phyloP scores from a whole-genome alignment of 805 yeast genomes.

The Peterozyma toletana region DNA sequence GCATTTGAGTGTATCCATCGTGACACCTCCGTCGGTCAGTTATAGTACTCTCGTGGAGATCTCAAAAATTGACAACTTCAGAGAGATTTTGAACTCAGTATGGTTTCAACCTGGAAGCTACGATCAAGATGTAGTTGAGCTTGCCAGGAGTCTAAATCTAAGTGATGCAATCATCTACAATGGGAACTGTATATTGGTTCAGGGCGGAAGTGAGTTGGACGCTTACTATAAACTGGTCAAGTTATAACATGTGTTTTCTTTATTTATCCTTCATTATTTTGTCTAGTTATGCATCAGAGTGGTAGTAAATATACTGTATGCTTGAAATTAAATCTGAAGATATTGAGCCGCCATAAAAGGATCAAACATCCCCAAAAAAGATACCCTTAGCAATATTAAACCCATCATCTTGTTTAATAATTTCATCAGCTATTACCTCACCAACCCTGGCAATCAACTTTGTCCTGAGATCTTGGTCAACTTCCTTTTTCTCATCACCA shows the following conservation, averaged over 20 bases:
- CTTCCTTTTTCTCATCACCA: conserved; percentile 22
- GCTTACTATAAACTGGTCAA: neutral
- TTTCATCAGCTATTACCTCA: conserved; percentile 39
- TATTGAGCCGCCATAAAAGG: conserved; percentile 14
- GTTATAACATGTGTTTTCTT: conserved; percentile 24
- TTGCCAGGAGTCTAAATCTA: conserved; percentile 23
- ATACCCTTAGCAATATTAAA: conserved; percentile 52
- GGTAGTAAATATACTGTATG: no score
- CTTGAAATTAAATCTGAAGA: no score
- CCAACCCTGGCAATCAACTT: conserved; percentile 60
- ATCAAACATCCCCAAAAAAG: conserved; percentile 57
- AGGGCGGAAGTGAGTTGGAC: conserved; percentile 45
- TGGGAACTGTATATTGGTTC: conserved; percentile 66
- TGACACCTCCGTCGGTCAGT: conserved; percentile 69
- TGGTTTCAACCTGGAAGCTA: conserved; percentile 88
- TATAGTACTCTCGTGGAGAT: conserved; percentile 24
- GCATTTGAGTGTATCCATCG: conserved; percentile 55
- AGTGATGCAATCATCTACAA: conserved; percentile 28
- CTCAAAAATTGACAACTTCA: conserved; percentile 25
- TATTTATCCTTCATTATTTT: conserved; percentile 47
- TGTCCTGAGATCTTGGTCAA: conserved; percentile 21
- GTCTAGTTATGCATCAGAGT: conserved; percentile 25
- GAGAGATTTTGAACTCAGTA: conserved; percentile 37
- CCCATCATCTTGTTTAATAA: conserved; percentile 42
- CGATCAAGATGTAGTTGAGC: conserved; percentile 40